phyloP scores from a whole-genome alignment of 176 grass and related monocot genomes.

The Musa itinerans region DNA sequence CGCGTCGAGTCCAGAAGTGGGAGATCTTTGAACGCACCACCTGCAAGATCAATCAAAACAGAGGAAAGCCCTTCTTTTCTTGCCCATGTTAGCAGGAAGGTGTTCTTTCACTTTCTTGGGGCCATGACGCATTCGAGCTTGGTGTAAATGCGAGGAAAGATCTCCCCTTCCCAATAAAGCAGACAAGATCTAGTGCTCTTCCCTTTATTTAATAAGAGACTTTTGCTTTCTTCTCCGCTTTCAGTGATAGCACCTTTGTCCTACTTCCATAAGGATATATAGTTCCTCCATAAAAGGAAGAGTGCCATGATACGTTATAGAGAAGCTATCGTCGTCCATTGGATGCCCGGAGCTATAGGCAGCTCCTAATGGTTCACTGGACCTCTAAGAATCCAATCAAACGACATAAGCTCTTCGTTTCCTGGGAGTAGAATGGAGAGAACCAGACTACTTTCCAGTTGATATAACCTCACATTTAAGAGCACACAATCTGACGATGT shows the following conservation, averaged over 20 bases:
- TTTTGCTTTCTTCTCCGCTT: conserved; percentile 8
- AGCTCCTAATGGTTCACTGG: background rate
- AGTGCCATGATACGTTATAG: background rate
- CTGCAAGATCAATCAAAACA: no score
- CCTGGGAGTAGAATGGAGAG: background rate
- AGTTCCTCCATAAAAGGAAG: background rate
- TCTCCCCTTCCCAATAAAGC: conserved; percentile 3
- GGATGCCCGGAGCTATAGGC: background rate
- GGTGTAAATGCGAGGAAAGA: background rate
- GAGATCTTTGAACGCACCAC: no score
- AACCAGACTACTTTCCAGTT: background rate
- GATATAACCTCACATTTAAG: background rate
- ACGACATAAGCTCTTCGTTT: background rate
- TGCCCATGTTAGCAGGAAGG: background rate
- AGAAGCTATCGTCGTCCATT: background rate
- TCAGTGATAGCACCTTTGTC: conserved; percentile 2
- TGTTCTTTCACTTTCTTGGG: background rate
- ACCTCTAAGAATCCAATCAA: conserved; percentile 4
- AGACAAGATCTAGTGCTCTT: background rate
- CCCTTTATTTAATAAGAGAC: background rate
- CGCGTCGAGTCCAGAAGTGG: no score
- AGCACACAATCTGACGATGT: no score
- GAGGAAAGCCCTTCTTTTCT: background rate
- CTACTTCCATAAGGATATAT: background rate
- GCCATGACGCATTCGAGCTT: background rate